Evolutionary conservation across 2,329 filamentous ascomycete genomes (phyloP).

Genomic region (Hypocrella siamensis): DNA sequence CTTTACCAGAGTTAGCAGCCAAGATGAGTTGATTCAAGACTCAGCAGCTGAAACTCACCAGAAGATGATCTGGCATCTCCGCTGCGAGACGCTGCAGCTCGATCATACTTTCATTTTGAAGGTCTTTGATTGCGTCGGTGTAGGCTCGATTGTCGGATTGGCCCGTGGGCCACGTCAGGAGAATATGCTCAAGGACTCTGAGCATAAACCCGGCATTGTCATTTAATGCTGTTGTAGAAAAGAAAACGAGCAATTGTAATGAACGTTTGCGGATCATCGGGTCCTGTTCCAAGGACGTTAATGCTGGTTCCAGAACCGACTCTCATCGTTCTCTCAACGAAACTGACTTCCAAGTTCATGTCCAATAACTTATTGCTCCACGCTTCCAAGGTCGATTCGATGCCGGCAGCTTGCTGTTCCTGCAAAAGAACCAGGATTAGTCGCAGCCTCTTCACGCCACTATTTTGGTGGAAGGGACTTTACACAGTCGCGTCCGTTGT

Average conservation of each 20-base stretch:
- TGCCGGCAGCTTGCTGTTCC: conserved; percentile 34
- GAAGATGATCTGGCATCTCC: conserved; percentile 80
- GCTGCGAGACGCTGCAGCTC: conserved; percentile 80
- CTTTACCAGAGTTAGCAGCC: conserved; percentile 17
- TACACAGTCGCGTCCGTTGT: conserved; percentile 15
- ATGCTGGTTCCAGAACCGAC: too few relatives aligned
- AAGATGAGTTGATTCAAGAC: neutral
- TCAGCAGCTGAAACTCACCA: conserved; percentile 30
- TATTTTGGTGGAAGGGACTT: conserved; percentile 2
- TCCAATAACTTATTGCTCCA: conserved; percentile 61
- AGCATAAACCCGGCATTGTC: conserved; percentile 70
- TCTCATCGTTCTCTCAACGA: neutral
- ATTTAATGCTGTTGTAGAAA: conserved; percentile 67
- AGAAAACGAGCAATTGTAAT: conserved; percentile 68
- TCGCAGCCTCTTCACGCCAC: neutral
- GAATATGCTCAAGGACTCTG: conserved; percentile 78
- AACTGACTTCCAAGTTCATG: conserved; percentile 47
- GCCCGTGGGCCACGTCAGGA: conserved; percentile 65
- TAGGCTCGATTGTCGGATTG: conserved; percentile 57
- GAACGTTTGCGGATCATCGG: conserved; percentile 71
- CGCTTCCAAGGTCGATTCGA: conserved; percentile 49
- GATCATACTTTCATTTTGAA: conserved; percentile 71
- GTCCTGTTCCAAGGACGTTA: conserved; percentile 31
- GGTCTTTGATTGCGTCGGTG: conserved; percentile 77
- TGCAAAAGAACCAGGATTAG: conserved; percentile 6